Conservation (phyloP, 176 grass and related monocot species). For the Pharus latifolius region DNA sequence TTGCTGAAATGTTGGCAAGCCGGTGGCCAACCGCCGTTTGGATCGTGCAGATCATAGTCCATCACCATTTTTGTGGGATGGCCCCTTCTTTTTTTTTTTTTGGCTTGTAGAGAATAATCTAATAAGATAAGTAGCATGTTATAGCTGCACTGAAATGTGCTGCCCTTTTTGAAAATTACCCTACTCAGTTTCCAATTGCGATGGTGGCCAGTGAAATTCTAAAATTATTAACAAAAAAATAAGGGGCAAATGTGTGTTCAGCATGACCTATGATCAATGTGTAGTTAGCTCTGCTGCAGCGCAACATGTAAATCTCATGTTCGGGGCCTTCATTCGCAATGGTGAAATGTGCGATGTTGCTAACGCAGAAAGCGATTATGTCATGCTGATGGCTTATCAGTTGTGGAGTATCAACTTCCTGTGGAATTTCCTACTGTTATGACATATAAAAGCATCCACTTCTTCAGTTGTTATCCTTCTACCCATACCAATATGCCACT, state of each 20-base stretch:
- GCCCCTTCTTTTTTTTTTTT: not conserved
- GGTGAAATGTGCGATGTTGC: not conserved
- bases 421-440: conserved; percentile 3
- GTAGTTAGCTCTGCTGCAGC: not conserved
- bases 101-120: conserved; percentile 21
- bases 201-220: not conserved
- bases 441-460: not conserved
- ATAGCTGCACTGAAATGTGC: not conserved
- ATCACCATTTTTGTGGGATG: not conserved
- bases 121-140: conserved; percentile 8
- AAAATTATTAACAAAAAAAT: conserved; percentile 1
- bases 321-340: not conserved
- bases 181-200: not conserved
- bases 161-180: conserved; percentile 22
- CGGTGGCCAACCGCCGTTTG: not conserved
- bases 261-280: not conserved
- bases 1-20: not conserved
- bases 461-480: not conserved
- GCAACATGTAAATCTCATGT: not conserved
- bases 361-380: not conserved
- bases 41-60: not conserved
- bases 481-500: not conserved
- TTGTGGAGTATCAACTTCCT: not conserved
- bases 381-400: not conserved
- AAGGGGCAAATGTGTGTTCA: not conserved